Evolutionary conservation across 1,284 basidiomycete species (phyloP), one percentile per base, ranked within the genome.

Genomic region (Cerioporus squamosus): DNA sequence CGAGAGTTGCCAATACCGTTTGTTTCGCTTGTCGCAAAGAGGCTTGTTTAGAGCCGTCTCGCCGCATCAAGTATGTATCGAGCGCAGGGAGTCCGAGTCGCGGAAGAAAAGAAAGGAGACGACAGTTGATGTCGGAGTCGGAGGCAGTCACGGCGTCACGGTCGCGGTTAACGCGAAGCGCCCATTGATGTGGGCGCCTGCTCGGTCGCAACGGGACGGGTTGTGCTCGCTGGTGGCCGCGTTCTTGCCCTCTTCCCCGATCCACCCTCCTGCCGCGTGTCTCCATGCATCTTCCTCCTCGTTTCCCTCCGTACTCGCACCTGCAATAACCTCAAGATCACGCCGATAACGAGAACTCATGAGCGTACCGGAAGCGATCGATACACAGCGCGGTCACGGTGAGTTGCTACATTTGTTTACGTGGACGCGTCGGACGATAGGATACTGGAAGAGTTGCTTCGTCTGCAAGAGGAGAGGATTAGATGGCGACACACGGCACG

Each of bases 251-350:
- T 33, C 33, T 17, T n/a, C 31, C 42, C 10, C 24, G 42, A 17
- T 22, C 53, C 54, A 45, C 48, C 42, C 54, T 33, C 23, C n/a
- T 44, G 20, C 47, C 48, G 44, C 52, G 52, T 47, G 52, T 45
- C 44, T 47, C 26, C 52, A 54, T 54, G 52, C 33, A 14, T 47
- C 38, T 10, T 17, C 39, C 36, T 2, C 22, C 22, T 20, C 36
- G 47, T 22, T 23, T 24, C 15, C 33, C 5, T 17, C 22, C 22
- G 5, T 18, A 7, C 33, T 22, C 20, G 15, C 20, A 39, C 14
- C 36, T 22, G 24, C 47, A 33, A 49, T 39, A 36, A 14, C 45
- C 9, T 47, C n/a, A 47, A 47, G 29, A 47, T 47, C 20, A 24
- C 33, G 36, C 47, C 47, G 47, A 49, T 49, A 24, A 39, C 47